phyloP scores from a whole-genome alignment of 139 green algal genomes.

The Nannochloris sp. region DNA sequence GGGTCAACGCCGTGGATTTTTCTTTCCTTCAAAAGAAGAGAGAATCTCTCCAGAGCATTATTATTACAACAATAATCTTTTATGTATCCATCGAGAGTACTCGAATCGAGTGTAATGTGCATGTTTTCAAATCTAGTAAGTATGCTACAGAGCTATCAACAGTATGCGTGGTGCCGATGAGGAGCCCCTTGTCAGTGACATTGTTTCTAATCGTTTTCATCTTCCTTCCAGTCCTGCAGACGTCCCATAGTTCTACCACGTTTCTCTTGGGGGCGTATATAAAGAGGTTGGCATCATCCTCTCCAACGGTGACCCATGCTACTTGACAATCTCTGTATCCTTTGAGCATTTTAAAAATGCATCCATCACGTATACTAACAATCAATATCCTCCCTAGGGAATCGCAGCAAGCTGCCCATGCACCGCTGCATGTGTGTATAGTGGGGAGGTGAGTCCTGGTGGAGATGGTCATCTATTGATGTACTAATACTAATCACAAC shows the following conservation, averaged over 20 bases:
- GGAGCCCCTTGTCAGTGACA: neutral
- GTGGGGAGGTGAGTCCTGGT: too few species aligned
- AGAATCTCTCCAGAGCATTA: too few species aligned
- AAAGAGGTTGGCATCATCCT: conserved; percentile 17
- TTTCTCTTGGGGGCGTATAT: conserved; percentile 39
- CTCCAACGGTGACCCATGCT: conserved; percentile 35
- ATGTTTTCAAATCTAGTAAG: too few species aligned
- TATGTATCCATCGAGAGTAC: too few species aligned
- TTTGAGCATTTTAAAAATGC: conserved; percentile 52
- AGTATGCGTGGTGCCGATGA: too few species aligned
- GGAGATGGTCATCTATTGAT: too few species aligned
- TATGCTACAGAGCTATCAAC: too few species aligned
- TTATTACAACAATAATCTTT: too few species aligned
- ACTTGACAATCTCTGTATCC: conserved; percentile 56
- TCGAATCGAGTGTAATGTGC: too few species aligned
- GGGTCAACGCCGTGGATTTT: too few species aligned
- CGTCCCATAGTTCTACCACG: conserved; percentile 35
- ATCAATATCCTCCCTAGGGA: conserved; percentile 52
- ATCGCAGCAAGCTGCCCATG: conserved; percentile 41
- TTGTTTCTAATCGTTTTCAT: neutral
- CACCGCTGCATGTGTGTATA: neutral
- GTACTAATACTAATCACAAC: neutral
- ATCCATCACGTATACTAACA: conserved; percentile 28
- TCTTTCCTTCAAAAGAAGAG: too few species aligned
- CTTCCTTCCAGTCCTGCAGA: neutral